These are phyloP conservation scores for Ciborinia camelliae DNA, from an alignment of 2,329 filamentous ascomycete species.

Conservation along the genomic window DNA sequence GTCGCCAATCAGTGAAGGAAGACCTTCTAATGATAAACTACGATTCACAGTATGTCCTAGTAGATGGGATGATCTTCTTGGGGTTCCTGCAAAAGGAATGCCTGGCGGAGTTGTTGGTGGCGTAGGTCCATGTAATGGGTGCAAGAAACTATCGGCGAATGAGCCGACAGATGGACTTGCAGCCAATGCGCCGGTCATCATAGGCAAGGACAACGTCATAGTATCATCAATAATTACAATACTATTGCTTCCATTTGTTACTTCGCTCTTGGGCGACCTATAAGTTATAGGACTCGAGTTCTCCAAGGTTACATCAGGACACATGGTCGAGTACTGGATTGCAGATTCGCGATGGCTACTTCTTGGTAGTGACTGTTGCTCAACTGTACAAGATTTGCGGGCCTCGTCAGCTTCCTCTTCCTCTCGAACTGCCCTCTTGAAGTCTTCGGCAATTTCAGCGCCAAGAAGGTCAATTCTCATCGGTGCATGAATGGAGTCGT, in stretches of 20 bases:
- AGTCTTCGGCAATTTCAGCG: conserved; percentile 74
- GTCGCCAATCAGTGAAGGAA: conserved; percentile 32
- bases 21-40: conserved; percentile 38
- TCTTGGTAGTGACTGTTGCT: conserved; percentile 26
- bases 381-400: conserved; percentile 24
- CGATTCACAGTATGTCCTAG: conserved; percentile 42
- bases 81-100: conserved; percentile 41
- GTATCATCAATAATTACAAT: conserved; percentile 73
- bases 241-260: conserved; percentile 77
- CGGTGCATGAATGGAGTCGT: conserved; percentile 48
- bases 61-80: conserved; percentile 54
- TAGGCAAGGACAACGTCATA: conserved; percentile 39
- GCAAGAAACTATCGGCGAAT: conserved; percentile 52
- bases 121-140: conserved; percentile 51
- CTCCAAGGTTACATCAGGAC: conserved; percentile 30
- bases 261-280: conserved; percentile 28
- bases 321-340: conserved; percentile 31
- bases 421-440: conserved; percentile 70
- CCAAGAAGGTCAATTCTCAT: conserved; percentile 78
- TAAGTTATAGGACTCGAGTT: conserved; percentile 19
- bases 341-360: conserved; percentile 24
- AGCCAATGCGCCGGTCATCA: conserved; percentile 46
- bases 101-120: conserved; percentile 60
- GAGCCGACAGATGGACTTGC: conserved; percentile 49
- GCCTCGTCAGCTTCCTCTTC: conserved; percentile 47